A percentile compares a stretch with the other conserved stretches of the same genome.
Conservation (phyloP, 2,329 filamentous ascomycete species). For the Curvularia eragrostidis region DNA sequence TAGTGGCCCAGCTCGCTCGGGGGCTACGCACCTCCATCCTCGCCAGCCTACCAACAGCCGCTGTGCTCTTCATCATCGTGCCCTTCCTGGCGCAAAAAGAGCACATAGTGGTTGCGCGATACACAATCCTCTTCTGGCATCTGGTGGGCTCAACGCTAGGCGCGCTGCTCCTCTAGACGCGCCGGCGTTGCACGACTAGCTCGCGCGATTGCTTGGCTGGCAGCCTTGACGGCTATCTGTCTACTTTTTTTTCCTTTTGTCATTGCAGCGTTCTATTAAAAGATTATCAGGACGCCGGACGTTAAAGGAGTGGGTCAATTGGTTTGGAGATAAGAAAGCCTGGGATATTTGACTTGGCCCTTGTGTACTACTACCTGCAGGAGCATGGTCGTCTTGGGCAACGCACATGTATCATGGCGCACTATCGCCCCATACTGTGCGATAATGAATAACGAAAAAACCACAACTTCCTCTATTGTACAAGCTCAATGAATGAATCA, state of each 20-base stretch:
- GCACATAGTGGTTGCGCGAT: slow-evolving; percentile 24
- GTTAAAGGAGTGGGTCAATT: slow-evolving; percentile 27
- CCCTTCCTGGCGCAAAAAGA: slow-evolving; percentile 28
- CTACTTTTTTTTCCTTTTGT: slow-evolving; percentile 7
- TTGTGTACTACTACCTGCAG: neutral
- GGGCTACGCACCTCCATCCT: slow-evolving; percentile 31
- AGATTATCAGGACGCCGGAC: slow-evolving; percentile 25
- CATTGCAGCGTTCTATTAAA: slow-evolving; percentile 3
- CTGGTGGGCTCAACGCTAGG: slow-evolving; percentile 30
- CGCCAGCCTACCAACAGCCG: slow-evolving; percentile 29
- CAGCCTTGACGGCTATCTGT: slow-evolving; percentile 30
- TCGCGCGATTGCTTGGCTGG: slow-evolving; percentile 7
- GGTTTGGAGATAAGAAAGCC: neutral
- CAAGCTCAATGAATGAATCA: no score
- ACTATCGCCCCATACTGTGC: neutral
- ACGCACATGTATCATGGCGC: slow-evolving; percentile 1
- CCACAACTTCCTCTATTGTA: neutral
- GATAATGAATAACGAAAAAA: neutral
- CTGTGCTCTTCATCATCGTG: slow-evolving; percentile 29
- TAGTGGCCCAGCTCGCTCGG: slow-evolving; percentile 23
- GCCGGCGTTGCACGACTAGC: slow-evolving; percentile 15
- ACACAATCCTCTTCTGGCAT: slow-evolving; percentile 33
- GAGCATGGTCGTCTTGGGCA: neutral
- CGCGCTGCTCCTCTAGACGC: slow-evolving; percentile 23
- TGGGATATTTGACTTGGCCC: slow-evolving; percentile 13